Evolutionary conservation across 148 eudicot genomes (phyloP).

Genomic region (Agrostemma githago): DNA sequence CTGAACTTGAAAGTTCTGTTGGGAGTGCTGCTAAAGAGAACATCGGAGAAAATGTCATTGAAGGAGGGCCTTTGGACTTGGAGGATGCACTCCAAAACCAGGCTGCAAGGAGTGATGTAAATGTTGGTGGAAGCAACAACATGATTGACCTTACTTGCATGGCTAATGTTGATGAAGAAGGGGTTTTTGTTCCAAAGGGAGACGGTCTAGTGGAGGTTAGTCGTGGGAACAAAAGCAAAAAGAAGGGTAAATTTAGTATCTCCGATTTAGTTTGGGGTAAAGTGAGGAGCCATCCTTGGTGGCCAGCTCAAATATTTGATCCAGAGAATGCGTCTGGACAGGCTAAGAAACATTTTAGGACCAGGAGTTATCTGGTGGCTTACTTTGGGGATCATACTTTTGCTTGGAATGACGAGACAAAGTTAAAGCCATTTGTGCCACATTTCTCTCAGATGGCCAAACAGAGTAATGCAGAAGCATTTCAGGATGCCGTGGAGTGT

Average conservation of each 20-base stretch:
- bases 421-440: constrained; percentile 50
- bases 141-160: too few species aligned
- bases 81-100: constrained; percentile 5
- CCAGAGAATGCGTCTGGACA: constrained; percentile 52
- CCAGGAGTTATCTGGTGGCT: constrained; percentile 47
- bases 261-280: constrained; percentile 84
- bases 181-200: background rate
- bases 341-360: constrained; percentile 47
- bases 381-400: constrained; percentile 72
- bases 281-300: constrained; percentile 90
- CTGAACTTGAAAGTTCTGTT: constrained; percentile 5
- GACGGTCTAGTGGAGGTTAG: constrained; percentile 6
- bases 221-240: constrained; percentile 16
- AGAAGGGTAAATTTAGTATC: constrained; percentile 34
- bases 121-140: background rate
- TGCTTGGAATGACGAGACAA: constrained; percentile 64
- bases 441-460: constrained; percentile 57
- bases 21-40: background rate
- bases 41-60: constrained; percentile 1
- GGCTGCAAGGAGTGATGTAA: background rate
- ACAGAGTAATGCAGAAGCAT: constrained; percentile 50
- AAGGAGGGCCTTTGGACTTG: background rate
- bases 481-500: constrained; percentile 56
- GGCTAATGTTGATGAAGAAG: background rate
- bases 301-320: constrained; percentile 86